Evolutionary conservation across 805 yeast species (phyloP), one percentile per base, ranked within the genome.

Genomic region (Cyberlindnera petersonii): DNA sequence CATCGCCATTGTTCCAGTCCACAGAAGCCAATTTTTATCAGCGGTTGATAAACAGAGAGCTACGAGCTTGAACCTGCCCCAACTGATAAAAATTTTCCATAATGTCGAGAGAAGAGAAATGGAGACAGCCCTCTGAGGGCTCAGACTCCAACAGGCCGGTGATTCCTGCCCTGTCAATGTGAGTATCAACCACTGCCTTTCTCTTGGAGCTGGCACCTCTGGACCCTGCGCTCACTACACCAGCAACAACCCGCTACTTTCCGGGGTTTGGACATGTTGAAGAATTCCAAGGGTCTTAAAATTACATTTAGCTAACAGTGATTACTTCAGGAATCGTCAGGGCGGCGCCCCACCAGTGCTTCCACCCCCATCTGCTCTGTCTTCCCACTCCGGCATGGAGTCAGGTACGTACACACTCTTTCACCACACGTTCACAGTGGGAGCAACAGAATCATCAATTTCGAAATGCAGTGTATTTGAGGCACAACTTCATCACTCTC

Each of bases 331-430:
- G 44, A 74, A 79, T 49, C 79, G 76, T 53, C 80, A 72, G 56
- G 46, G 63, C 34, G 77, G n/a, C n/a, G n/a, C n/a, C n/a, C n/a
- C 79, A 6, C 80, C 80, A 9, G 79, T 75, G 14, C 64, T 76
- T 44, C 82, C 81, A 6, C 80, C 82, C 10, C 81, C 82, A 14
- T 74, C 75, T 9, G 42, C 52, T 3, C 45, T 52, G 10, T 53
- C 56, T 9, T 40, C 53, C 9, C 52, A 43, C 35, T 31, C 49
- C 14, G 29, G 49, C n/a, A 46, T 48, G 39, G 58, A 54, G 33
- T 43, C 56, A 16, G 53, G 58, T 52, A 45, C 19, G 58, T 53
- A 31, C 16, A 9, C 21, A 17, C 16, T 10, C 14, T n/a, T 9
- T 9, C 20, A 28, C 11, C 31, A 10, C 31, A 28, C 28, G n/a